Base-by-base conservation (phyloP, 2,329 filamentous ascomycete species). In the Alternaria ventricosa region DNA sequence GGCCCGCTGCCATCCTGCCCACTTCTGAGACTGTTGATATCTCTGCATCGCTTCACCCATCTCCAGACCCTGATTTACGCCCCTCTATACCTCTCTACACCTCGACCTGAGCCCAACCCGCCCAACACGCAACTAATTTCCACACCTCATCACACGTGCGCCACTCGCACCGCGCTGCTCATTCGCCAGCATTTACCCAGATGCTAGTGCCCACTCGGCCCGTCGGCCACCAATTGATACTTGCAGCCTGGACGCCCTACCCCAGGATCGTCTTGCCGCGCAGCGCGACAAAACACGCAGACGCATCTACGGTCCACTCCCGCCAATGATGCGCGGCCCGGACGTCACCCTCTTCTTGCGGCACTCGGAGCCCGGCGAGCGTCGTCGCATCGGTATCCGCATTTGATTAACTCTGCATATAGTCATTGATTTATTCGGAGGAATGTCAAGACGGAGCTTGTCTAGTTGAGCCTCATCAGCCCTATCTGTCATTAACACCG, bases 101-200 rank as follows among this genome's bases (percentile, higher is more conserved):
- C 9, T 5, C 25, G 44, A 15, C 1, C 46, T 30, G 25, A 50
- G 47, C 47, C 47, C 47, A 50, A 50, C 47, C n/a, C 41, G 20
- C 51, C 30, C 36, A 43, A 58, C 57, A 22, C 27, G 51, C 51
- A 57, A 64, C 68, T 66, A 61, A 67, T 64, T 63, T 61, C 61
- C 58, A 69, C 64, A 61, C 60, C 66, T 70, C 69, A 71, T 67
- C 67, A 60, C 64, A 69, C 65, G 64, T 57, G 67, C 65, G 54
- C 61, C 53, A 57, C 63, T 46, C 11, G 11, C 46, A 28, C 23
- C 18, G 6, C n/a, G 2, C 25, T 63, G 55, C 51, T 49, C 47
- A 70, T 70, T 70, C 63, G 66, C 57, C 41, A 28, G 50, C 20
- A 60, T 53, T 60, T 57, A 46, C 55, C 58, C 51, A 67, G 22